Evolutionary conservation across 2,329 filamentous ascomycete genomes (phyloP).

Genomic region (Microsporum ferrugineum): DNA sequence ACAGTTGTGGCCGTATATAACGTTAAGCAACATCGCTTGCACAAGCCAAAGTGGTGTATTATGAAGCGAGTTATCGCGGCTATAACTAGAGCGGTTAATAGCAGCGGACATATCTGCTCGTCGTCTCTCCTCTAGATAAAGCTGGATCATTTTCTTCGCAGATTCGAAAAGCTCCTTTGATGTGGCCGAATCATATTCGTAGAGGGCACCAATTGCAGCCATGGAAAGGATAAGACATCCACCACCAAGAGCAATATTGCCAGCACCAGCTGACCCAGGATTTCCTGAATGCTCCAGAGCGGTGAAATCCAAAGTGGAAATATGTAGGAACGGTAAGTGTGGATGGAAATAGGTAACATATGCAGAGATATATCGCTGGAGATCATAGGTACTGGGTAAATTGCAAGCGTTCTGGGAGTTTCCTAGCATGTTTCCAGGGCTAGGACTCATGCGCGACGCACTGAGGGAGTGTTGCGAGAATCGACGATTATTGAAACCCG

Average conservation of each 20-base stretch:
- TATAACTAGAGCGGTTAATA: constrained; percentile 40
- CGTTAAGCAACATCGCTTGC: constrained; percentile 91
- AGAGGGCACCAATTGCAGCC: constrained; percentile 75
- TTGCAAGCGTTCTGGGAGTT: constrained; percentile 23
- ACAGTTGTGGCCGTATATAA: constrained; percentile 91
- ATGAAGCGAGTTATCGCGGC: constrained; percentile 52
- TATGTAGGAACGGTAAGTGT: constrained; percentile 86
- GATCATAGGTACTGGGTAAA: constrained; percentile 69
- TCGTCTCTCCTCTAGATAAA: constrained; percentile 82
- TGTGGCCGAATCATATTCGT: constrained; percentile 68
- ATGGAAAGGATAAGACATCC: constrained; percentile 80
- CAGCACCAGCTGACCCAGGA: constrained; percentile 44
- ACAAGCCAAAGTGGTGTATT: constrained; percentile 87
- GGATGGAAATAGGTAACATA: constrained; percentile 91
- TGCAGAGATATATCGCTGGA: constrained; percentile 80
- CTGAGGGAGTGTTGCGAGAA: constrained; percentile 49
- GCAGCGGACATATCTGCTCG: constrained; percentile 65
- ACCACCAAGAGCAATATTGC: constrained; percentile 58
- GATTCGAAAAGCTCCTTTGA: constrained; percentile 83
- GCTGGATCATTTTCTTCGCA: constrained; percentile 88
- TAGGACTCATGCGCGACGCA: constrained; percentile 35
- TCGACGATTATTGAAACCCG: constrained; percentile 44
- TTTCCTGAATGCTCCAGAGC: constrained; percentile 54
- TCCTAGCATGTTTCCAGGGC: constrained; percentile 18
- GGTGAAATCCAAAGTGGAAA: constrained; percentile 85